Base-by-base conservation (phyloP, 164 flowering plant species). In the Paratinospora sagittata region DNA sequence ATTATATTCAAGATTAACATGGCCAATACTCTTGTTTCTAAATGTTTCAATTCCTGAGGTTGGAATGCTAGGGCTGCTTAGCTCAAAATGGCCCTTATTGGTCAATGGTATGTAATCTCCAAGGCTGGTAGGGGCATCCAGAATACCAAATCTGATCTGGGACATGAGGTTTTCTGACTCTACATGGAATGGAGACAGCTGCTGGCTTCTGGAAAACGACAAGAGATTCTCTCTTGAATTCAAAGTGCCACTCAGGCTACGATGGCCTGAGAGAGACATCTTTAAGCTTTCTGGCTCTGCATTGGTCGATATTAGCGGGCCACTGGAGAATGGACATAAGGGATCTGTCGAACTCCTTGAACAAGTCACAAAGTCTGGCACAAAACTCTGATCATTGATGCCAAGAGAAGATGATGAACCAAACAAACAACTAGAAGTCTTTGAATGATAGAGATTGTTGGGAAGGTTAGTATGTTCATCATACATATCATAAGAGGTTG, bases 401-500 rank as follows among this genome's bases (percentile, higher is more conserved):
- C 69, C 72, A 52, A 39, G 27, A 64, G 80, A 71, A 52, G 72
- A 39, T 11, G 78, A 45, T n/a, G 63, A 14, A 10, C 26, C 30
- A 72, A 41, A 30, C 63, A 61, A 58, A 62, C 45, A 27, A 34
- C 43, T 26, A 19, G 82, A 70, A 41, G 41, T 9, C 27, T 39
- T 73, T 8, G 76, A 47, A 23, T 62, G 33, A 70, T 69, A 73
- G 63, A 70, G 69, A 61, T 23, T 11, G 12, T 12, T 17, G n/a
- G 27, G 26, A 76, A 60, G 36, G 43, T 41, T 10, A 16, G 63
- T 45, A 71, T 66, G 70, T 24, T 65, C 60, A 49, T 64, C 57
- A 39, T 55, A 63, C 43, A 77, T 60, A 78, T 85, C 80, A 34
- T 67, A 67, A 34, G 47, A 45, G 23, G 45, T 70, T 36, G 75